A percentile compares a stretch with the other conserved stretches of the same genome.
These are phyloP conservation scores for Backusella tarrabulga DNA, from an alignment of 192 early-diverging fungal species.

Conservation along the genomic window DNA sequence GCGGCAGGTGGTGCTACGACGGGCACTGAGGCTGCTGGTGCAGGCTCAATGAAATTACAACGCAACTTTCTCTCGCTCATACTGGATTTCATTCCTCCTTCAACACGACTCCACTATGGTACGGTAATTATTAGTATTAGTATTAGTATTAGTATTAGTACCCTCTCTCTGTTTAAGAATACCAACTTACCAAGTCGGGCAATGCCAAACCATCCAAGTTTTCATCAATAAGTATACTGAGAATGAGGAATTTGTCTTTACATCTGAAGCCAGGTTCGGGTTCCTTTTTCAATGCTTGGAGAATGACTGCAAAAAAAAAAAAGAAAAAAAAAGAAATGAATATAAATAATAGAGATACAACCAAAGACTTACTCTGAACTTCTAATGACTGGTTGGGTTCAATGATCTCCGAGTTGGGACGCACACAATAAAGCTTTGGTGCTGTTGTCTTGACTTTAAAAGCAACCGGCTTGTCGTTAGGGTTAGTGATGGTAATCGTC, in stretches of 20 bases:
- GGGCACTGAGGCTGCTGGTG: not conserved
- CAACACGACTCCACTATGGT: conserved; percentile 11
- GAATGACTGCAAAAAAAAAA: conserved; percentile 54
- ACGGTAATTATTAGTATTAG: not conserved
- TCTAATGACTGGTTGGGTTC: conserved; percentile 62
- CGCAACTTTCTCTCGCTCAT: not conserved
- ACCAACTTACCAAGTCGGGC: conserved; percentile 57
- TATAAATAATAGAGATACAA: not conserved
- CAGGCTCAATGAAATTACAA: not conserved
- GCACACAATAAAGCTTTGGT: conserved; percentile 95
- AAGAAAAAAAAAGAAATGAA: not conserved
- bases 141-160: too few species aligned
- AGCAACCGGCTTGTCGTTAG: conserved; percentile 66
- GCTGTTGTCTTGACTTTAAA: conserved; percentile 99
- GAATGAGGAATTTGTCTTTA: conserved; percentile 97
- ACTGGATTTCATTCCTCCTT: not conserved
- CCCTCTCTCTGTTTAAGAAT: not conserved
- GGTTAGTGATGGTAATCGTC: conserved; percentile 60
- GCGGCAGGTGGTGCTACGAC: not conserved
- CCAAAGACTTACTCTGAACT: conserved; percentile 63
- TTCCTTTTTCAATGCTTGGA: conserved; percentile 89
- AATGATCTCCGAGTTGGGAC: conserved; percentile 87
- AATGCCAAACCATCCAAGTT: conserved; percentile 63
- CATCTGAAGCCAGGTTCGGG: conserved; percentile 76
- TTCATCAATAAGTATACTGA: conserved; percentile 75